Percentiles rank a stretch among this genome's conserved stretches.
These are phyloP conservation scores for Hirschioporus abietinus DNA, from an alignment of 768 basidiomycete species.

Conservation along the genomic window DNA sequence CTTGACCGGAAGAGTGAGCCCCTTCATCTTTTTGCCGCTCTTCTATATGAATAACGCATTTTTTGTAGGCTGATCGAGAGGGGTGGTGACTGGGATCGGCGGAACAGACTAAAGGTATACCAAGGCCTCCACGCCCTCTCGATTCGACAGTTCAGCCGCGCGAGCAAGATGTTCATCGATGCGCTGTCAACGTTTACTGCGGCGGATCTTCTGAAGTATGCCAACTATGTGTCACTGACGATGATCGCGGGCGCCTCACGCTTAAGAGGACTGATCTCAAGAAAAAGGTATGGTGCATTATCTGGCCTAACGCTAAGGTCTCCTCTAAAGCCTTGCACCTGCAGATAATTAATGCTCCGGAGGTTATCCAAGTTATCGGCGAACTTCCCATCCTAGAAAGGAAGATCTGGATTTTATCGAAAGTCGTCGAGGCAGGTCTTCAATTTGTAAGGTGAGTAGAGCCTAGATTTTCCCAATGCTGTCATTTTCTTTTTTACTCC, in stretches of 20 bases:
- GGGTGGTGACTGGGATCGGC: slow-evolving; percentile 97
- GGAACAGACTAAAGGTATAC: slow-evolving; percentile 96
- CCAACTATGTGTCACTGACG: slow-evolving; percentile 83
- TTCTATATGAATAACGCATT: slow-evolving; percentile 5
- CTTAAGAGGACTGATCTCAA: slow-evolving; percentile 83
- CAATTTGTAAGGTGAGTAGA: too few relatives aligned
- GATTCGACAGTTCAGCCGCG: slow-evolving; percentile 87
- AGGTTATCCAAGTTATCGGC: slow-evolving; percentile 81
- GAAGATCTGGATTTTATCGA: too few relatives aligned
- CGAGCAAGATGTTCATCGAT: slow-evolving; percentile 81
- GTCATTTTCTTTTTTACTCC: too few relatives aligned
- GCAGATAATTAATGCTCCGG: slow-evolving; percentile 80
- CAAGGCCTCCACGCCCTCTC: slow-evolving; percentile 79
- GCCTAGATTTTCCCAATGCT: too few relatives aligned
- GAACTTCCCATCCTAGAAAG: slow-evolving; percentile 81
- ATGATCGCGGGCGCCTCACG: slow-evolving; percentile 74
- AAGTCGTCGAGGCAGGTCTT: too few relatives aligned
- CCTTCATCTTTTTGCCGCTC: not conserved
- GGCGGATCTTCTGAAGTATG: slow-evolving; percentile 80
- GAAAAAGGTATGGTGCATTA: slow-evolving; percentile 59
- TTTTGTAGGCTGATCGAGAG: slow-evolving; percentile 76
- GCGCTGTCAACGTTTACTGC: slow-evolving; percentile 94
- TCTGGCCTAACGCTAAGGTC: not conserved
- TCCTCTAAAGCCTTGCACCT: slow-evolving; percentile 3
- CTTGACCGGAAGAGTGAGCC: slow-evolving; percentile 75